Evolutionary conservation across 768 basidiomycete genomes (phyloP), one percentile per base, ranked within the genome.

Genomic region (Podaxis sp.): DNA sequence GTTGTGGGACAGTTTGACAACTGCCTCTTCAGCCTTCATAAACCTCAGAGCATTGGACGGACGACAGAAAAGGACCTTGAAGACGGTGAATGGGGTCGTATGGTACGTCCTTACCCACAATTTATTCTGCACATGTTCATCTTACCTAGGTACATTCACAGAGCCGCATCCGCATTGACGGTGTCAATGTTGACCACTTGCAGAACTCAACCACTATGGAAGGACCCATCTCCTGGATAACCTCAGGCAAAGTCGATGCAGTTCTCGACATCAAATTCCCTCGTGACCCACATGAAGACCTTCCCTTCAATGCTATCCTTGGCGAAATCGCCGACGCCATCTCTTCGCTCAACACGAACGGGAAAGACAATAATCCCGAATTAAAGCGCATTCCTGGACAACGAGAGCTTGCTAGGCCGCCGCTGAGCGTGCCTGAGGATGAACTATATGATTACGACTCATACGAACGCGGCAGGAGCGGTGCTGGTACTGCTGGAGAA

Each of bases 181-280:
- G 96, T 12, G 89, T 99, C 55, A 95, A 92, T 65, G 88, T 99
- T 68, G 97, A 99, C 76, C 97, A 99, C 72, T 78, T 97, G 58
- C 93, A 97, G 75, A 86, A 88, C 56, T 87, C 90, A 38, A 87
- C 89, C 3, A 92, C 90, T 2, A 82, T 83, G 59, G 92, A 89
- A 65, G 93, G 95, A 6, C 95, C 96, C 12, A 89, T 99, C 64
- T 95, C 95, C 1, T 99, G 97, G 97, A 95, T 99, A 63, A 96
- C 92, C 0, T 93, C 96, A 0, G 97, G 97, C 48, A 97, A 96
- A 75, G 83, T 97, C 28, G 97, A 99, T 70, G 93, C 95, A 9
- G 97, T 99, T 4, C 84, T 98, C 24, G 97, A 99, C 75, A 96
- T 99, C 77, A 95, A 96, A 71, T 99, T 99, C 75, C 96, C 97